These are phyloP conservation scores for Pilaira anomala DNA, from an alignment of 192 early-diverging fungal species.

Conservation along the genomic window DNA sequence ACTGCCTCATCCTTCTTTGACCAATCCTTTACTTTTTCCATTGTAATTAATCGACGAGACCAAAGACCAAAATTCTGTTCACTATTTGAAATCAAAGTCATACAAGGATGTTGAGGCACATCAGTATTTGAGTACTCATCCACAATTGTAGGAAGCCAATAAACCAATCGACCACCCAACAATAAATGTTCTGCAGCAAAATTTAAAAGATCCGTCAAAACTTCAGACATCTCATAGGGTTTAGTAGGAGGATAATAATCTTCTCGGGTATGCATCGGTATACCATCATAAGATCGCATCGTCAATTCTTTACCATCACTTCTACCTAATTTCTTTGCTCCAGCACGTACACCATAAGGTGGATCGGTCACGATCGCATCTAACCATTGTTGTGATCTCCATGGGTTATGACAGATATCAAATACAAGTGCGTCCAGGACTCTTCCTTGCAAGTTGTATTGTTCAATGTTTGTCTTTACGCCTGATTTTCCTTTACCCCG, in stretches of 20 bases:
- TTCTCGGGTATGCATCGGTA: constrained; percentile 43
- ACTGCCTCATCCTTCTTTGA: constrained; percentile 8
- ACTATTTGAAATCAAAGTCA: constrained; percentile 84
- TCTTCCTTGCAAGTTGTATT: constrained; percentile 70
- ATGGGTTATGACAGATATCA: constrained; percentile 87
- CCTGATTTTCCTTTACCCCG: constrained; percentile 71
- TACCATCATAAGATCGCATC: constrained; percentile 43
- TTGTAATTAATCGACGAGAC: constrained; percentile 88
- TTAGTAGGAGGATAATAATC: constrained; percentile 88
- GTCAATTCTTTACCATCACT: constrained; percentile 46
- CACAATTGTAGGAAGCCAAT: constrained; percentile 93
- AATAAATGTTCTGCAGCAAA: constrained; percentile 80
- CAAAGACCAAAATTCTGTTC: constrained; percentile 95
- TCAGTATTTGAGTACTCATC: constrained; percentile 80
- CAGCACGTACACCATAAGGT: constrained; percentile 96
- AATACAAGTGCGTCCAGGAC: constrained; percentile 83
- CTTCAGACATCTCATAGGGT: constrained; percentile 92
- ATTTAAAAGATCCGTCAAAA: constrained; percentile 77
- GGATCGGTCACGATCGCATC: constrained; percentile 96
- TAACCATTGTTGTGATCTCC: constrained; percentile 60
- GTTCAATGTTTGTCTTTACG: constrained; percentile 76
- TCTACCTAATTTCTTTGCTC: constrained; percentile 86
- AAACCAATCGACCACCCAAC: constrained; percentile 84
- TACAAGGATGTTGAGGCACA: constrained; percentile 77
- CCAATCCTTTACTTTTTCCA: constrained; percentile 73